These are phyloP conservation scores for Mycena citricolor DNA, from an alignment of 1,284 basidiomycete genomes.

Conservation along the genomic window DNA sequence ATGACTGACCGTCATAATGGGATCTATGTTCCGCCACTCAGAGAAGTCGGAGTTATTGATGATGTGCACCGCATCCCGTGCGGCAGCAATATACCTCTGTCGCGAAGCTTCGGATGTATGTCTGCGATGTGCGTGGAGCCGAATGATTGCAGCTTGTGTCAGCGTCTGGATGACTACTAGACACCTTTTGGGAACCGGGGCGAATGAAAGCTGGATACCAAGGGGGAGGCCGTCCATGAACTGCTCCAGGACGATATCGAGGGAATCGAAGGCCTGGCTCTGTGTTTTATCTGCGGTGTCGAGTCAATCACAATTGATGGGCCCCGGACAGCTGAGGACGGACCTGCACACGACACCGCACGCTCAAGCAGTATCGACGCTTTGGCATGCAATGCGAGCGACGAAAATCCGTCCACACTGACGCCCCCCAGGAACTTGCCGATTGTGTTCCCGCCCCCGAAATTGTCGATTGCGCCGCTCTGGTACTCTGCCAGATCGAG, in stretches of 20 bases:
- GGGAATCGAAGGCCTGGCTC: conserved; percentile 23
- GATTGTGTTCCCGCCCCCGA: conserved; percentile 23
- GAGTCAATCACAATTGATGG: neutral
- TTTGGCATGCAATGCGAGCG: conserved; percentile 8
- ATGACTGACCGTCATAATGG: conserved; percentile 31
- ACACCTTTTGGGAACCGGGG: conserved; percentile 13
- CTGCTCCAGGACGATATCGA: conserved; percentile 32
- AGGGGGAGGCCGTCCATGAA: conserved; percentile 29
- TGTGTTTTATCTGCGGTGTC: conserved; percentile 1
- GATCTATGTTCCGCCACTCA: conserved; percentile 27
- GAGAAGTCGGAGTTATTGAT: conserved; percentile 24
- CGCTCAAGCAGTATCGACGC: conserved; percentile 17
- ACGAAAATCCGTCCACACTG: conserved; percentile 3
- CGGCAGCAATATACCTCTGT: conserved; percentile 27
- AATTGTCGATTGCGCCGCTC: too few species aligned
- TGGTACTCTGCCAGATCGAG: conserved; percentile 20
- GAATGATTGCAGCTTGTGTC: conserved; percentile 35
- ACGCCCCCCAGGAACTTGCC: conserved; percentile 12
- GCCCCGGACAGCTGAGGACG: conserved; percentile 8
- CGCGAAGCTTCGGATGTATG: conserved; percentile 27
- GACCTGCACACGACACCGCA: conserved; percentile 26
- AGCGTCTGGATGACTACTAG: conserved; percentile 37
- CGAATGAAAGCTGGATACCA: conserved; percentile 19
- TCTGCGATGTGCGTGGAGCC: conserved; percentile 35
- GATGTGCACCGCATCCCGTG: conserved; percentile 27